Evolutionary conservation across 345 rosid genomes (phyloP).

Genomic region (Hevea brasiliensis): DNA sequence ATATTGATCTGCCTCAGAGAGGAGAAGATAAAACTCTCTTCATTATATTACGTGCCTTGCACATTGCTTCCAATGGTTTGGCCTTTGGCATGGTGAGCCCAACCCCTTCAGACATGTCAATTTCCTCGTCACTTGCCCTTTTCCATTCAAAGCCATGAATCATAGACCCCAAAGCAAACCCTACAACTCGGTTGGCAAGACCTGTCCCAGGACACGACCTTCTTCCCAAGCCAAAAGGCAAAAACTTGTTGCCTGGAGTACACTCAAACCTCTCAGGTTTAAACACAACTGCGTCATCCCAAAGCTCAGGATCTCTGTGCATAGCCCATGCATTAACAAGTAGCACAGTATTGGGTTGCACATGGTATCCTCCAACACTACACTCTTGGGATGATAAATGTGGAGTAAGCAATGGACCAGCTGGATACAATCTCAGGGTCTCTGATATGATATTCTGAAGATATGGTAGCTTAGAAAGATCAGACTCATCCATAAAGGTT

Average conservation of each 20-base stretch:
- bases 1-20: not conserved
- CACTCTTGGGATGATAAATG: not conserved
- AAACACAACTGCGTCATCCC: not conserved
- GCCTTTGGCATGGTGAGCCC: not conserved
- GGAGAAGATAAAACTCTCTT: not conserved
- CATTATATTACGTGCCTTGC: not conserved
- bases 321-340: not conserved
- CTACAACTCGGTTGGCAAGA: not conserved
- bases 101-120: conserved; percentile 1
- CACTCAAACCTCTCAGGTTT: not conserved
- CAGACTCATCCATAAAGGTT: not conserved
- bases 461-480: not conserved
- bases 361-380: not conserved
- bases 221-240: not conserved
- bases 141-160: conserved; percentile 10
- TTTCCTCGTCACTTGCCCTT: not conserved
- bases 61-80: conserved; percentile 4
- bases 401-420: not conserved
- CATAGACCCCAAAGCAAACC: not conserved
- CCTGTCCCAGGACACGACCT: not conserved
- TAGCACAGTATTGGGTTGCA: not conserved
- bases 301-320: not conserved
- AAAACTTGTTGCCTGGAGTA: not conserved
- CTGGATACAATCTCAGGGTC: not conserved
- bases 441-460: not conserved